A percentile compares a stretch with the other conserved stretches of the same genome.
phyloP scores from a whole-genome alignment of 768 basidiomycete species.

The Thelephora aurantiotincta region DNA sequence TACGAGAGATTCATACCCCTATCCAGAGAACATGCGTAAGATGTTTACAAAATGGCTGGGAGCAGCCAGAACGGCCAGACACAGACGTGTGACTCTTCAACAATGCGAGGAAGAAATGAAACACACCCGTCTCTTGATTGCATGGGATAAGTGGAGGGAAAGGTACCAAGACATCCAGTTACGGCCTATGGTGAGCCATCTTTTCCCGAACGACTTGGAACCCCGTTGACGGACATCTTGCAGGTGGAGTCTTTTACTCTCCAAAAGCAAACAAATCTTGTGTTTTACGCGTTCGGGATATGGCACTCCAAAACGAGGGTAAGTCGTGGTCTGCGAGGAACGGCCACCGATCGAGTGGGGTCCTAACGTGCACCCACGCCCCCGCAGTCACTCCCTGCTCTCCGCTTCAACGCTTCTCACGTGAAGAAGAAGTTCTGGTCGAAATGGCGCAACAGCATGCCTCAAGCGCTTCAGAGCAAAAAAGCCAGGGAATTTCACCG shows the following conservation, averaged over 20 bases:
- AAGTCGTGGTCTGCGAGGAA: conserved; percentile 8
- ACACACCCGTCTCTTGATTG: conserved; percentile 30
- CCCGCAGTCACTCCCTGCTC: conserved; percentile 58
- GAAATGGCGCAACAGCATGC: conserved; percentile 57
- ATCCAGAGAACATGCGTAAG: conserved; percentile 48
- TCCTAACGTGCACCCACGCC: background rate
- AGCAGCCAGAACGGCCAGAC: conserved; percentile 43
- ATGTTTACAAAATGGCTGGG: conserved; percentile 60
- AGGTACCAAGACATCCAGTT: conserved; percentile 51
- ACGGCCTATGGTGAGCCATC: conserved; percentile 41
- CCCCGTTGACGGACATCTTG: background rate
- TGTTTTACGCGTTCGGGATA: conserved; percentile 53
- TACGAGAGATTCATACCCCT: background rate
- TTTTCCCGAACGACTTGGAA: background rate
- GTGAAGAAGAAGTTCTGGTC: conserved; percentile 49
- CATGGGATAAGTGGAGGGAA: conserved; percentile 76
- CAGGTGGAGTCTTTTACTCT: conserved; percentile 48
- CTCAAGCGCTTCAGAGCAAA: conserved; percentile 50
- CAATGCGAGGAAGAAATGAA: conserved; percentile 52
- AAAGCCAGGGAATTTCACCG: conserved; percentile 50
- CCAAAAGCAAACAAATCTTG: conserved; percentile 42
- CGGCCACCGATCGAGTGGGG: background rate
- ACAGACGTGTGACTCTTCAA: conserved; percentile 43
- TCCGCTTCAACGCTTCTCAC: conserved; percentile 55
- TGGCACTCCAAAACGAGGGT: conserved; percentile 73